Evolutionary conservation across 148 eudicot species (phyloP), one percentile per base, ranked within the genome.

Genomic region (Cornus suecica): DNA sequence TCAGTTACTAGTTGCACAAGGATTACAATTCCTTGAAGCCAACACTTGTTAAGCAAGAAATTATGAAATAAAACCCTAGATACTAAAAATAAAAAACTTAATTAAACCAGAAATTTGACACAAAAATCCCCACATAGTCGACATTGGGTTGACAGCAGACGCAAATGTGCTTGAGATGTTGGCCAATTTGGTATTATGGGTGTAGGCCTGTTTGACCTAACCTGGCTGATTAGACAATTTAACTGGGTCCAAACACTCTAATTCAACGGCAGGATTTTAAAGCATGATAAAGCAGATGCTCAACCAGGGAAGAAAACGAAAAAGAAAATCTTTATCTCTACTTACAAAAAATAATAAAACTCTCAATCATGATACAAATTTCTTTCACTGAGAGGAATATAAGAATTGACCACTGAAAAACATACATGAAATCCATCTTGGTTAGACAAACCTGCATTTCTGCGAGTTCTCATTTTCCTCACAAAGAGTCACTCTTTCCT

Each of bases 391-490:
- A 27, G 9, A 70, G 32, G 11, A 52, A 58, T 58, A 0, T 58
- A 58, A 20, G 5, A 58, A 58, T 20, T 58, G 25, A 10, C 16
- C 37, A 48, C 26, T 69, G 22, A 71, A 73, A 25, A 18, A 70
- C 65, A 37, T 68, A 30, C 65, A 16, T 41, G 48, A 76, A 64
- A 54, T 41, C 4, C 45, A 52, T 32, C 20, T 32, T 29, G 32
- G 32, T 27, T 63, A 69, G 42, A 32, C 75, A 62, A 70, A 90
- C 97, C 95, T 88, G 88, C 66, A 74, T 25, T 48, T 85, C 83
- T 88, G 83, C 67, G 25, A 45, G 54, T 83, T 78, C 34, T 75
- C 86, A 68, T 83, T 81, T 75, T 90, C 87, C 80, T 90, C 93
- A 16, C 83, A 86, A 69, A 45, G 65, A 80, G 68, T 61, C 79